A percentile compares a stretch with the other conserved stretches of the same genome.
Evolutionary conservation across 108 stramenopile genomes (phyloP).

Genomic region (Pseudonitzschia delicatissima): DNA sequence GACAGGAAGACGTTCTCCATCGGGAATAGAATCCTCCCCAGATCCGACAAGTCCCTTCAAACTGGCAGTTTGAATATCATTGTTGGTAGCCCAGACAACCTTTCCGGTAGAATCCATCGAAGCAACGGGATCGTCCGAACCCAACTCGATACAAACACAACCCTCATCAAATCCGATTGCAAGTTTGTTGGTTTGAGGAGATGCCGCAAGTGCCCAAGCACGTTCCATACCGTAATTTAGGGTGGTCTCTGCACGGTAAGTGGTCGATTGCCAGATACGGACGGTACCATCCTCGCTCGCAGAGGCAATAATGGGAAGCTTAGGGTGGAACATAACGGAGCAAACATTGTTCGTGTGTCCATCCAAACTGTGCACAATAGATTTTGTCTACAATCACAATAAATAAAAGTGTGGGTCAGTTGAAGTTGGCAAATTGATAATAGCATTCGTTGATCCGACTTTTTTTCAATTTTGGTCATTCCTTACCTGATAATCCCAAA

Average conservation of each 20-base stretch:
- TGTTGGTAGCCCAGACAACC: conserved; percentile 96
- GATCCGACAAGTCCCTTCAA: conserved; percentile 84
- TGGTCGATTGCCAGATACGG: conserved; percentile 96
- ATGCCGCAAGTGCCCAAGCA: conserved; percentile 95
- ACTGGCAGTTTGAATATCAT: conserved; percentile 92
- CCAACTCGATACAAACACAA: conserved; percentile 96
- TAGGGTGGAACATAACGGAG: conserved; percentile 97
- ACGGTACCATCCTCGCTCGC: conserved; percentile 99
- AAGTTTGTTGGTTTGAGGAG: conserved; percentile 91
- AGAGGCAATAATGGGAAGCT: conserved; percentile 94
- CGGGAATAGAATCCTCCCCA: conserved; percentile 76
- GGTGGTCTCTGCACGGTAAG: conserved; percentile 97
- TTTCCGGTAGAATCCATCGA: conserved; percentile 96
- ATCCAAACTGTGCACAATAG: conserved; percentile 94
- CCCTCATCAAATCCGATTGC: conserved; percentile 99
- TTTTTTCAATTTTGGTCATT: not conserved
- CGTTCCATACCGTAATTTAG: conserved; percentile 99
- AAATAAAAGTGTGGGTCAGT: not conserved
- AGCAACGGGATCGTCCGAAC: conserved; percentile 97
- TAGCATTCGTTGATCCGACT: not conserved
- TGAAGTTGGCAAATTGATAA: not conserved
- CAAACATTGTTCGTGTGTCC: conserved; percentile 98
- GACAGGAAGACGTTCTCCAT: conserved; percentile 86
- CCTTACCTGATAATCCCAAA: conserved; percentile 90
- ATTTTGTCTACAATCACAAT: conserved; percentile 60